Percentiles rank a stretch among this genome's conserved stretches.
Evolutionary conservation across 306 rosid genomes (phyloP).

Genomic region (Hylodesmum podocarpum): DNA sequence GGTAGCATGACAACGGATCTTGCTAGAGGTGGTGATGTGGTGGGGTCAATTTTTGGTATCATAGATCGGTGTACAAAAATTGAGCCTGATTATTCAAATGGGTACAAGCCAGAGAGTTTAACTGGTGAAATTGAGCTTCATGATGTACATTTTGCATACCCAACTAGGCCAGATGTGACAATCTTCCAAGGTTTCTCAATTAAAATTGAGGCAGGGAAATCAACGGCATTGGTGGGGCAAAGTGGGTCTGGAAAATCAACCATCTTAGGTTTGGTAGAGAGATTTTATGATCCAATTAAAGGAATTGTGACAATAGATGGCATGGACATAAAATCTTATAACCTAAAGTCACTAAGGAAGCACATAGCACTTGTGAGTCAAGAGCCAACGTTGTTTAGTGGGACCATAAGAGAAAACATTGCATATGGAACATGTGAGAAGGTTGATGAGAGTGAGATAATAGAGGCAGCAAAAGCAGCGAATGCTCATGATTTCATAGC

Average conservation of each 20-base stretch:
- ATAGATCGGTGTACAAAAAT: conserved; percentile 36
- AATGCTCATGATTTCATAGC: conserved; percentile 55
- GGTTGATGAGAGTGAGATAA: conserved; percentile 40
- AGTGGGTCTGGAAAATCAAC: conserved; percentile 58
- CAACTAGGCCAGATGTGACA: conserved; percentile 41
- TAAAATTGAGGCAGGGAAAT: conserved; percentile 42
- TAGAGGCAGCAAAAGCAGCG: conserved; percentile 50
- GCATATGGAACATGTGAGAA: conserved; percentile 34
- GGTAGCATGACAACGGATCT: conserved; percentile 74
- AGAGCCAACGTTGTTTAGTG: conserved; percentile 63
- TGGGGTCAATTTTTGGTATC: conserved; percentile 33
- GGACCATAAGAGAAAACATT: conserved; percentile 56
- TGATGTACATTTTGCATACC: conserved; percentile 48
- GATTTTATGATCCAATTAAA: conserved; percentile 55
- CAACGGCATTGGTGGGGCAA: conserved; percentile 56
- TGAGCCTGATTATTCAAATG: conserved; percentile 25
- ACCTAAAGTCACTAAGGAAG: conserved; percentile 46
- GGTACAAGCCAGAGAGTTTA: conserved; percentile 18
- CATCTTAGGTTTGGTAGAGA: conserved; percentile 48
- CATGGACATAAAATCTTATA: conserved; percentile 31
- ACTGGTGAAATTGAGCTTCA: conserved; percentile 34
- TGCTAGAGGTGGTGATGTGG: conserved; percentile 33
- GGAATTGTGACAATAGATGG: conserved; percentile 42
- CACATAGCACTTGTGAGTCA: conserved; percentile 55
- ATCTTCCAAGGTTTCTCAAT: conserved; percentile 42